Conservation (phyloP, 2,329 filamentous ascomycete genomes). For the Xylaria polymorpha region DNA sequence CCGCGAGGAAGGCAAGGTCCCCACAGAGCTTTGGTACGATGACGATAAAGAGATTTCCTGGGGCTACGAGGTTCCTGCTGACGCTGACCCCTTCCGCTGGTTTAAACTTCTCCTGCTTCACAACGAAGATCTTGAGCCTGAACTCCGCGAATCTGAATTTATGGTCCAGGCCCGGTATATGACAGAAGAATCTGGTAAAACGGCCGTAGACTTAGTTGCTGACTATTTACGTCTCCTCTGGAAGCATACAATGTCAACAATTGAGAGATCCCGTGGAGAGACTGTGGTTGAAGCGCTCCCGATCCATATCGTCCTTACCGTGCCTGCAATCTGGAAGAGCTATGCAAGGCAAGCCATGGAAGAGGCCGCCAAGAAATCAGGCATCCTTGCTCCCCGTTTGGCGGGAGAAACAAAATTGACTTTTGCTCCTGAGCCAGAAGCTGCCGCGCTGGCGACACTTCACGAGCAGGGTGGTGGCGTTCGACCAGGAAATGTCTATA, state of each 20-base stretch:
- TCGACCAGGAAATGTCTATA: slow-evolving; percentile 24
- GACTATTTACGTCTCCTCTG: slow-evolving; percentile 46
- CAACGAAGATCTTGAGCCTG: slow-evolving; percentile 36
- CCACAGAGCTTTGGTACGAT: slow-evolving; percentile 41
- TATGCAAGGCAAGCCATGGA: slow-evolving; percentile 41
- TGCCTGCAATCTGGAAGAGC: slow-evolving; percentile 47
- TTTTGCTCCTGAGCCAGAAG: slow-evolving; percentile 46
- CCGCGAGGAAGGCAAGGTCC: slow-evolving; percentile 38
- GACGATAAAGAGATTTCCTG: slow-evolving; percentile 27
- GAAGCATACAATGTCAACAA: slow-evolving; percentile 41
- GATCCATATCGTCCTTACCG: slow-evolving; percentile 43
- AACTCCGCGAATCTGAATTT: slow-evolving; percentile 31
- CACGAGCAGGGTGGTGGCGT: slow-evolving; percentile 14
- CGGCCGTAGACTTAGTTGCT: slow-evolving; percentile 39
- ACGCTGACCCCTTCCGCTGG: slow-evolving; percentile 44
- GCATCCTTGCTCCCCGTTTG: slow-evolving; percentile 35
- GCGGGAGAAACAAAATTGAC: slow-evolving; percentile 38
- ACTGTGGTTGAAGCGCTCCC: slow-evolving; percentile 31
- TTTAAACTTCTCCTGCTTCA: slow-evolving; percentile 45
- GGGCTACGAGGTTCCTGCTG: slow-evolving; percentile 43
- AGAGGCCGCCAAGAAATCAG: slow-evolving; percentile 39
- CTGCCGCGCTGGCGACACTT: slow-evolving; percentile 44
- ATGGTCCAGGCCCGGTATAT: slow-evolving; percentile 15
- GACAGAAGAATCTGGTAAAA: slow-evolving; percentile 37
- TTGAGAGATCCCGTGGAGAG: slow-evolving; percentile 31